These are phyloP conservation scores for Penicillium sp. DNA, from an alignment of 2,329 filamentous ascomycete genomes.

Conservation along the genomic window DNA sequence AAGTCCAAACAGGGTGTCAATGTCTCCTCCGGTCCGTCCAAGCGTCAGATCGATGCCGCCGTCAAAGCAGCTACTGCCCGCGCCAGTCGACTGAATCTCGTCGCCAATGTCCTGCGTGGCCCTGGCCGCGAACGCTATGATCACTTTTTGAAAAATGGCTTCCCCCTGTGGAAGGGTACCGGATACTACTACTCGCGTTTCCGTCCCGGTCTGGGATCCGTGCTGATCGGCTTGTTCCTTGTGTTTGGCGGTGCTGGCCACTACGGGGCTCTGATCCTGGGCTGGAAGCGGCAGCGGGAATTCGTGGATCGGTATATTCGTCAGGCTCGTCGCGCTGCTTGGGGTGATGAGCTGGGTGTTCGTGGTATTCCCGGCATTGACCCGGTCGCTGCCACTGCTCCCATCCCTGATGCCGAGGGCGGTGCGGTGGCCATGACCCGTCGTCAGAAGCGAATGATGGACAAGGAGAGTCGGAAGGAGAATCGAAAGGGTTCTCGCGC, in stretches of 20 bases:
- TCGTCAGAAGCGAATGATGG: slow-evolving; percentile 81
- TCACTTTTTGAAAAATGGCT: slow-evolving; percentile 87
- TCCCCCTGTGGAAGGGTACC: slow-evolving; percentile 93
- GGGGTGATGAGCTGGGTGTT: slow-evolving; percentile 73
- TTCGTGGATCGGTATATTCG: slow-evolving; percentile 90
- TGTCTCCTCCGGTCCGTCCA: slow-evolving; percentile 65
- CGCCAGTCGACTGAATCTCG: slow-evolving; percentile 77
- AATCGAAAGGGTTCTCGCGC: slow-evolving; percentile 47
- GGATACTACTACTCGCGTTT: slow-evolving; percentile 97
- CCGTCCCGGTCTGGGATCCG: slow-evolving; percentile 81
- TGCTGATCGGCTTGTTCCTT: slow-evolving; percentile 74
- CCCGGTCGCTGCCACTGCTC: slow-evolving; percentile 33
- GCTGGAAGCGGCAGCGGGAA: slow-evolving; percentile 83
- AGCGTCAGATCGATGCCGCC: slow-evolving; percentile 70
- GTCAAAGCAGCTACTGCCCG: slow-evolving; percentile 76
- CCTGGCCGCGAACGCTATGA: slow-evolving; percentile 82
- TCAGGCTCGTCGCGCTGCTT: slow-evolving; percentile 80
- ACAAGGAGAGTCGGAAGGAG: slow-evolving; percentile 70
- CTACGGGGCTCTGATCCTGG: slow-evolving; percentile 78
- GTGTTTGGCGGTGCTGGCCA: slow-evolving; percentile 79
- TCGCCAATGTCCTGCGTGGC: slow-evolving; percentile 80
- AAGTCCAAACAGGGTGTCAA: slow-evolving; percentile 58
- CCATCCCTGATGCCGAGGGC: slow-evolving; percentile 47
- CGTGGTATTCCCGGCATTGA: slow-evolving; percentile 64
- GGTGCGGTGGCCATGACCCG: slow-evolving; percentile 66